These are phyloP conservation scores for Physcomitrellopsis africana DNA, from an alignment of 225 moss, liverwort and hornwort genomes.

Conservation along the genomic window DNA sequence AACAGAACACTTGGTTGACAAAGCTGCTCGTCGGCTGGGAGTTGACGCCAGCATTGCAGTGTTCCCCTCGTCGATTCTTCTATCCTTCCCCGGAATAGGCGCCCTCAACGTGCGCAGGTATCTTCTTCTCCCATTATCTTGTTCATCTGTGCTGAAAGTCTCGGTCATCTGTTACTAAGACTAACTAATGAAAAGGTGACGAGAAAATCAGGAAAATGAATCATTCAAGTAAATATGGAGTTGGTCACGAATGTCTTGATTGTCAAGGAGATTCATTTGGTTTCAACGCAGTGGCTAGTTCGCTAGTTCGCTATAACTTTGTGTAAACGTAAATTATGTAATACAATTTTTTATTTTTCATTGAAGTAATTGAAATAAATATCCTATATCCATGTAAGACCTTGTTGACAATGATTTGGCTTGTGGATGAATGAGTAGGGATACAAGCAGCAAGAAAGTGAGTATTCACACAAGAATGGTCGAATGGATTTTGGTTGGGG, in stretches of 20 bases:
- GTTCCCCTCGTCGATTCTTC: constrained; percentile 79
- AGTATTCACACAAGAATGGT: constrained; percentile 27
- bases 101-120: constrained; percentile 27
- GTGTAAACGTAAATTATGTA: too few relatives aligned
- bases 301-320: too few relatives aligned
- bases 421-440: background rate
- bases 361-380: too few relatives aligned
- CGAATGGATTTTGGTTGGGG: constrained; percentile 41
- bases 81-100: constrained; percentile 63
- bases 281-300: too few relatives aligned
- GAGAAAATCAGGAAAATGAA: too few relatives aligned
- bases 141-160: background rate
- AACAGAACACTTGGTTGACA: constrained; percentile 87
- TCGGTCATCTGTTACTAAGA: too few relatives aligned
- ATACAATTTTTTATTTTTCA: too few relatives aligned
- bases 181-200: too few relatives aligned
- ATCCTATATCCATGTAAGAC: too few relatives aligned
- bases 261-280: too few relatives aligned
- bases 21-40: constrained; percentile 67
- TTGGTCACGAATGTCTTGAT: too few relatives aligned
- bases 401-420: background rate
- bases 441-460: constrained; percentile 32
- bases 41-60: constrained; percentile 84
- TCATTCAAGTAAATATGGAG: too few relatives aligned
- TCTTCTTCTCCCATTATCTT: background rate